Base-by-base conservation (phyloP, 129 eudicot species). In the Artemisia argyi region DNA sequence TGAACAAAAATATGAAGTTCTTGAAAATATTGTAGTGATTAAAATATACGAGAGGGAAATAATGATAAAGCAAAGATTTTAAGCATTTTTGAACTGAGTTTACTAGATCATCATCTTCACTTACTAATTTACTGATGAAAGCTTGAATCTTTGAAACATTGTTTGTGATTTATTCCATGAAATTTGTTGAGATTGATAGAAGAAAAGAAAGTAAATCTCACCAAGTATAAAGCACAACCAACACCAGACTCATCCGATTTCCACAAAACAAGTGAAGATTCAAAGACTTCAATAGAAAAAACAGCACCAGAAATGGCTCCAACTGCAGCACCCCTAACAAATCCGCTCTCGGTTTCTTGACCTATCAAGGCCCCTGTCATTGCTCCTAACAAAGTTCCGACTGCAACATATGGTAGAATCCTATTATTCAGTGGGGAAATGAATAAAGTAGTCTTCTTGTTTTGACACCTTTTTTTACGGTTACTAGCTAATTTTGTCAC, bases 271-370 rank as follows among this genome's bases (percentile, higher is more conserved):
- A 94, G 85, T 0, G 97, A 94, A 13, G 97, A 85, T 71, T 94
- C 98, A n/a, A 94, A 94, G 72, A 94, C 98, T 79, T 94, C 97
- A 51, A 94, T 87, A 1, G 98, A 94, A 83, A 90, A 94, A 79
- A 94, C 97, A 79, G 97, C 98, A 56, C 98, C 98, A 4, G 98
- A 87, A 59, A 94, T 94, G 64, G 98, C 98, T 74, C 98, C 98
- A 61, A 94, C 88, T 1, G 98, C 94, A 71, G 98, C 97, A 69
- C 98, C 98, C 16, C 97, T 85, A 42, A 88, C 86, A 68, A 94
- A 94, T 17, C 98, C 97, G 48, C 96, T 94, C 74, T 94, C 97
- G 0, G 98, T 94, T 78, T 94, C 98, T 83, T 94, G 98, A 44
- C 98, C 98, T 7, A 94, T 94, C 65, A 94, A 75, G 17, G 98